Evolutionary conservation across 2,329 filamentous ascomycete species (phyloP), one percentile per base, ranked within the genome.

Genomic region (Alternaria sp.): DNA sequence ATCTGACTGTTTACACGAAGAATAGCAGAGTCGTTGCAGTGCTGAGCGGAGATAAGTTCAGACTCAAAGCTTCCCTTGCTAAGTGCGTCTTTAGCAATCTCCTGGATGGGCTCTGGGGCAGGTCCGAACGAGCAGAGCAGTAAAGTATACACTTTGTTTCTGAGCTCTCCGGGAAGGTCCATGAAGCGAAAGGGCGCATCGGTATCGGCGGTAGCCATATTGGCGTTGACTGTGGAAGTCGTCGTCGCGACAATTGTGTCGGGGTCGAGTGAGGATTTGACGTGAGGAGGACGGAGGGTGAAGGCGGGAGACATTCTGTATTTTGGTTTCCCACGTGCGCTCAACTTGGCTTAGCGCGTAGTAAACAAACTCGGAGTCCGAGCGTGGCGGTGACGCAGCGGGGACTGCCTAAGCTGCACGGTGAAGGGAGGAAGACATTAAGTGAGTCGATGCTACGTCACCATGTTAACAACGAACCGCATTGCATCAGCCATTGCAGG

Each of bases 111-210:
- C 10, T 0, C 0, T 40, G 36, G 36, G 36, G 36, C 3, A 1
- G 36, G 36, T 40, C 36, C 36, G 2, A 40, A 40, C n/a, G 36
- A 40, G n/a, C 36, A 40, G 25, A 49, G 15, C 3, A 28, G 54
- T 58, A 70, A 11, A 67, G 64, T 45, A 23, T 67, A 70, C 7
- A 70, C 55, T 17, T 66, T 64, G 26, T 69, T 52, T 6, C 68
- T 58, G 6, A 69, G 59, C 19, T 67, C 68, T 32, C 56, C 36
- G 4, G 66, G 68, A 10, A 67, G 50, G 19, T 65, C 61, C 26
- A 54, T 47, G 49, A 70, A 69, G 19, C 64, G 61, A 40, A 61
- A 47, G 28, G 26, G 17, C n/a, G 45, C 1, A 2, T 25, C 5
- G 10, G 8, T 15, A 10, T 26, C 45, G 8, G 45, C 15, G 8